Base-by-base conservation (phyloP, 2,329 filamentous ascomycete species). In the Colletotrichum neosansevieriae region DNA sequence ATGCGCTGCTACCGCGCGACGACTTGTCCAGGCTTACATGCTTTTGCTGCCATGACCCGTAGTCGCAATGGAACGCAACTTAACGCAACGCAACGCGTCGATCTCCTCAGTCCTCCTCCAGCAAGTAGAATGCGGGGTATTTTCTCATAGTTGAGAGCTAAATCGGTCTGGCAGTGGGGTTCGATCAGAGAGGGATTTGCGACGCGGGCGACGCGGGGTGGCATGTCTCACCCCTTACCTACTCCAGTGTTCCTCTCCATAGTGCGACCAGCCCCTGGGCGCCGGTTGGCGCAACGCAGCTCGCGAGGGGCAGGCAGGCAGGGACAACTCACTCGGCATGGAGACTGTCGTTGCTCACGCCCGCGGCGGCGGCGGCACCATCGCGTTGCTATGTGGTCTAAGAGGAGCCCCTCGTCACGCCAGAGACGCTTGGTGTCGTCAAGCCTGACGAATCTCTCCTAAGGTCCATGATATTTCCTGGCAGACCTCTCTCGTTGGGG, bases 1-100 rank as follows among this genome's bases (percentile, higher is more conserved):
- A 68, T n/a, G 60, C 65, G 65, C 65, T 44, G 65, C 60, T 64
- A 34, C 65, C 53, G 60, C 65, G 50, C 3, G 17, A 63, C n/a
- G 59, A n/a, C 7, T 10, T 4, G 54, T 4, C 21, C 29, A 19
- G 42, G 42, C 5, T n/a, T 9, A 7, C 4, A 24, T 3, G 36
- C n/a, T 34, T 7, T 58, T 19, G n/a, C n/a, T 11, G 24, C n/a
- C 10, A n/a, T 29, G 6, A 9, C 29, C 29, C 29, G 57, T 59
- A 17, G 44, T 59, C 57, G 57, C 29, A 40, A 13, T 32, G 12
- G 29, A 29, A 29, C 24, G 24, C 24, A 24, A 21, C 21, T 2
- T 3, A 21, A 24, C 24, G 24, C 24, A 24, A 24, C 24, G 24
- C 24, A 24, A 24, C 24, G 24, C 24, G 24, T 4, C 24, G 4